Evolutionary conservation across 1,139 yeast genomes (phyloP).

Genomic region (Lodderomyces theae): DNA sequence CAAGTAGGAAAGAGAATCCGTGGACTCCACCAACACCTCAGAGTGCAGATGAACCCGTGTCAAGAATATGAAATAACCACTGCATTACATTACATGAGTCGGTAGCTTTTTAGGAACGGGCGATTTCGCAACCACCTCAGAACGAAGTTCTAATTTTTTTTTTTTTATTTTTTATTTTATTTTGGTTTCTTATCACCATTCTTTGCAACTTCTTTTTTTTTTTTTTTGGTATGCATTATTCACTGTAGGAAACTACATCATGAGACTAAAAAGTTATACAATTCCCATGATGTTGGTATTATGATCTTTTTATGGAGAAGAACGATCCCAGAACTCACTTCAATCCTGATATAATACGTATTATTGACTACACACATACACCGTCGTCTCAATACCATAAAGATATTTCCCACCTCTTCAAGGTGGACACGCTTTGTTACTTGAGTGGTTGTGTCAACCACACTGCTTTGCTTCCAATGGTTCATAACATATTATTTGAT

Average conservation of each 20-base stretch:
- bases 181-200: background rate
- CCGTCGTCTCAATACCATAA: too few relatives aligned
- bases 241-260: background rate
- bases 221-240: background rate
- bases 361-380: too few relatives aligned
- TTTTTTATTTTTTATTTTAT: background rate
- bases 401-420: too few relatives aligned
- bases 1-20: conserved; percentile 20
- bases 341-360: background rate
- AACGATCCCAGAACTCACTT: background rate
- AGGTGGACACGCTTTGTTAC: background rate
- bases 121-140: background rate
- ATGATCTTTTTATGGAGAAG: background rate
- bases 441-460: background rate
- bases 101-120: too few relatives aligned
- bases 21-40: conserved; percentile 29
- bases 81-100: too few relatives aligned
- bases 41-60: conserved; percentile 1
- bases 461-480: conserved; percentile 9
- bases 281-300: background rate
- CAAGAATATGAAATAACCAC: background rate
- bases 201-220: background rate
- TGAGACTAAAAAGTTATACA: background rate
- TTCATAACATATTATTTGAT: conserved; percentile 22
- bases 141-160: too few relatives aligned